Conservation (phyloP, 495 filamentous ascomycete species). For the Aspergillus homomorphus region DNA sequence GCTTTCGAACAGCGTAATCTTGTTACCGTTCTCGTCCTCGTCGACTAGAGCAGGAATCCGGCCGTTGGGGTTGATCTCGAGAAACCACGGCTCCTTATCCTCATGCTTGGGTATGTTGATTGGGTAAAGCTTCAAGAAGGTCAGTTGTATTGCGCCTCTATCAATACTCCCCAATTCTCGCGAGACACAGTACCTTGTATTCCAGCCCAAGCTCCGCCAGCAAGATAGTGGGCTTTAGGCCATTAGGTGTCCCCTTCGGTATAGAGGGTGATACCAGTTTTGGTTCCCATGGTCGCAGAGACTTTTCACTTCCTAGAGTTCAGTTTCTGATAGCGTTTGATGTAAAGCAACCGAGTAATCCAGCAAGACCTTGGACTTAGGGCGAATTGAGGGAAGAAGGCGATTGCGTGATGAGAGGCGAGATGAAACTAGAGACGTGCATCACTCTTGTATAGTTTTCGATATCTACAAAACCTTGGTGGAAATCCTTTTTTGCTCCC, state of each 20-base stretch:
- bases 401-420: no score
- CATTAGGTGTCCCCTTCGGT: constrained; percentile 6
- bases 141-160: background rate
- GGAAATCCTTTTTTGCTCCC: no score
- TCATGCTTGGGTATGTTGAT: background rate
- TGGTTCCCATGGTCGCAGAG: no score
- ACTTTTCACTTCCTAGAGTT: no score
- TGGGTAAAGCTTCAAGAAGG: background rate
- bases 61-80: background rate
- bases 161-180: background rate
- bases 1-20: background rate
- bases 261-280: constrained; percentile 3
- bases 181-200: constrained; percentile 1
- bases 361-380: no score
- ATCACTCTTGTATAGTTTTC: no score
- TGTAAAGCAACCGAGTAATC: no score
- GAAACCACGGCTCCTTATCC: background rate
- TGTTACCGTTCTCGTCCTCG: background rate
- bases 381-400: no score
- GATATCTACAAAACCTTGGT: no score
- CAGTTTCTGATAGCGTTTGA: no score
- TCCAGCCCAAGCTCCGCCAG: background rate
- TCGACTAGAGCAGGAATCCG: background rate
- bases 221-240: background rate
- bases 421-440: no score